phyloP scores from a whole-genome alignment of 768 basidiomycete genomes.

The Lactifluus pinguis region DNA sequence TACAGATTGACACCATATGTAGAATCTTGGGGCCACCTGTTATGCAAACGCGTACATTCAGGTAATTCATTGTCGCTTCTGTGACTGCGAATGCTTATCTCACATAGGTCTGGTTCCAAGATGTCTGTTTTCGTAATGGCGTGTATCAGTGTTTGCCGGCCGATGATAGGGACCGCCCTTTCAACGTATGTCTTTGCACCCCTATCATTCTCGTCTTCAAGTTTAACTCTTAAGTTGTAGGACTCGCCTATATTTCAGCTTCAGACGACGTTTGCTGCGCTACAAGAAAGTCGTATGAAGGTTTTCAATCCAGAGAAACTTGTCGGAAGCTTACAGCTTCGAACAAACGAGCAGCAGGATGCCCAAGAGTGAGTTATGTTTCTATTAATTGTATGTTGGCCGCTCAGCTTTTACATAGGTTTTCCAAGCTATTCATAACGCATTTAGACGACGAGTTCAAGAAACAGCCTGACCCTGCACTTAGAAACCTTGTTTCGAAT shows the following conservation, averaged over 20 bases:
- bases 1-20: constrained; percentile 3
- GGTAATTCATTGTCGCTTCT: constrained; percentile 30
- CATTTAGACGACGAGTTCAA: constrained; percentile 82
- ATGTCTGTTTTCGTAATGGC: constrained; percentile 68
- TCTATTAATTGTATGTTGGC: not conserved
- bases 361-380: constrained; percentile 72
- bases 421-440: constrained; percentile 90
- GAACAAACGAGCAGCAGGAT: constrained; percentile 87
- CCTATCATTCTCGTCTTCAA: not conserved
- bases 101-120: constrained; percentile 83
- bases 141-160: constrained; percentile 71
- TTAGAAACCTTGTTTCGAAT: constrained; percentile 62
- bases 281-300: constrained; percentile 61
- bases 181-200: constrained; percentile 29
- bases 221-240: constrained; percentile 28
- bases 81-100: not conserved
- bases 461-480: constrained; percentile 56
- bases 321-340: constrained; percentile 74
- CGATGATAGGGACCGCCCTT: constrained; percentile 35
- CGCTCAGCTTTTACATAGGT: constrained; percentile 37
- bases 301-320: constrained; percentile 81
- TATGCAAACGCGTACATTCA: constrained; percentile 95
- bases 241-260: constrained; percentile 73
- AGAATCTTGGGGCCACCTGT: constrained; percentile 97
- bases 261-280: constrained; percentile 74